phyloP scores from a whole-genome alignment of 805 yeast species.

The Isabelozyma heimii region DNA sequence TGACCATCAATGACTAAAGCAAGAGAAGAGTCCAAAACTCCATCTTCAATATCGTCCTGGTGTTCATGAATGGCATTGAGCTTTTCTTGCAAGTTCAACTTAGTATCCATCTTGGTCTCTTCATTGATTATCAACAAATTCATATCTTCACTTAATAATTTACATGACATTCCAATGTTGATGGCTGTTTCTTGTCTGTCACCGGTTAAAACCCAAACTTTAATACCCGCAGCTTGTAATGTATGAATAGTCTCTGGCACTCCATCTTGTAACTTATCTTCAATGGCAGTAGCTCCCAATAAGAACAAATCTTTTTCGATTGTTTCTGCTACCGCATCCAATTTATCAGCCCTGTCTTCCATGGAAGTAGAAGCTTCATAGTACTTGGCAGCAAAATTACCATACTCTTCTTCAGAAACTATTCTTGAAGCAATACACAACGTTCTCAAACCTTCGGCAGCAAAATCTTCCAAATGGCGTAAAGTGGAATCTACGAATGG shows the following conservation, averaged over 20 bases:
- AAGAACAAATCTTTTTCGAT: slow-evolving; percentile 79
- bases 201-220: slow-evolving; percentile 97
- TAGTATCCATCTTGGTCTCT: slow-evolving; percentile 74
- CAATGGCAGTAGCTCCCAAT: slow-evolving; percentile 97
- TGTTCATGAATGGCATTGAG: slow-evolving; percentile 69
- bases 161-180: slow-evolving; percentile 98
- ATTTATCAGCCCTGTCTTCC: slow-evolving; percentile 65
- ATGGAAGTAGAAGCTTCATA: slow-evolving; percentile 81
- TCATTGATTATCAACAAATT: slow-evolving; percentile 87
- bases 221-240: slow-evolving; percentile 93
- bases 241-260: slow-evolving; percentile 97
- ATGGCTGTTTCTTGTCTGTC: slow-evolving; percentile 99
- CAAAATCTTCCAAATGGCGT: slow-evolving; percentile 91
- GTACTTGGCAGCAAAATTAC: slow-evolving; percentile 62
- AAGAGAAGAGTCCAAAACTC: slow-evolving; percentile 56
- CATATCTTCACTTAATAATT: slow-evolving; percentile 92
- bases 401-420: slow-evolving; percentile 75
- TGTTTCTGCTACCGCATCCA: slow-evolving; percentile 86
- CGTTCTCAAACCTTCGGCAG: slow-evolving; percentile 93
- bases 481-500: slow-evolving; percentile 83
- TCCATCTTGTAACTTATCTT: slow-evolving; percentile 95
- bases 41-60: slow-evolving; percentile 63
- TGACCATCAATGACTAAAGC: slow-evolving; percentile 95
- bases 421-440: slow-evolving; percentile 87
- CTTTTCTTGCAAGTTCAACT: slow-evolving; percentile 69